Evolutionary conservation across 2,329 filamentous ascomycete species (phyloP), one percentile per base, ranked within the genome.

Genomic region (Claviceps purpurea): DNA sequence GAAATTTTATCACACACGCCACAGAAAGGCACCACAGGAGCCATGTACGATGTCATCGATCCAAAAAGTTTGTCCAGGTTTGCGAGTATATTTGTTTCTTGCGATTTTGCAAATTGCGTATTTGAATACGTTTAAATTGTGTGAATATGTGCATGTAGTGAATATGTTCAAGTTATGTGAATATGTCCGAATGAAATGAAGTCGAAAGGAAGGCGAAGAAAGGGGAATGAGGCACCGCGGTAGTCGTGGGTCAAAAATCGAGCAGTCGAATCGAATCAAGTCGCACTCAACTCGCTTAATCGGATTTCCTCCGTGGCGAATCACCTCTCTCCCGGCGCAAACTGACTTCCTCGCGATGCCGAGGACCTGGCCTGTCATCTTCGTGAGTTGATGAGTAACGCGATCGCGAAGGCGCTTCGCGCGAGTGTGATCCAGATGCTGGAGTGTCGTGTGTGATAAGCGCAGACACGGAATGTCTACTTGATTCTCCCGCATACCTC

Each of bases 391-490:
- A 16, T 41, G 43, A 14, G 40, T 47, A 56, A 30, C 52, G 50
- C 6, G 50, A 37, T 20, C 55, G 52, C 4, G 51, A 50, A 18
- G 26, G 52, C 18, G 59, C 54, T 22, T 61, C 56, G 44, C 52
- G 54, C 2, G 59, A 64, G n/a, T 47, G 42, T 13, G 43, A 45
- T 13, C 54, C 56, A 39, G 49, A 34, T 10, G 54, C 50, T 3
- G 30, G 30, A 34, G 30, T 10, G 5, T 60, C 57, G 43, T 56
- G 54, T 13, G 59, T 65, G 3, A 68, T 54, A 52, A 68, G 58
- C 10, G 65, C 63, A 24, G 65, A 66, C 22, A 68, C 65, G 14
- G 66, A 62, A 30, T 65, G 66, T 51, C 62, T 66, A 40, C 60
- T 61, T 14, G 56, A 52, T 52, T 67, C 65, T 41, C 56, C 57